phyloP scores from a whole-genome alignment of 441 rosid species.

The Brassica hybrid region DNA sequence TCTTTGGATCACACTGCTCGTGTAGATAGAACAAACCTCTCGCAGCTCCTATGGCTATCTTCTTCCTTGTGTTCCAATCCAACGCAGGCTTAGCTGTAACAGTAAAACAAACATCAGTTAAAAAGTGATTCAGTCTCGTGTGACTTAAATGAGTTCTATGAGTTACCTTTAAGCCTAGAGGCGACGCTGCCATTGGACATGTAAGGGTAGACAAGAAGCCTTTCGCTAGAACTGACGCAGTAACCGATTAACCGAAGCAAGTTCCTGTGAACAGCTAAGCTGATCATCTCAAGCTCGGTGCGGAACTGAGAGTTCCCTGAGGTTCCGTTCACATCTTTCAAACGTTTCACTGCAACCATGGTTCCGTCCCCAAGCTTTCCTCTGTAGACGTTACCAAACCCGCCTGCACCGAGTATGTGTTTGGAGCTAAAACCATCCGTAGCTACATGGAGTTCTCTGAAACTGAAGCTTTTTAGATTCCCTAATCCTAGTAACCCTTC shows the following conservation, averaged over 20 bases:
- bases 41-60: constrained; percentile 85
- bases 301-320: constrained; percentile 85
- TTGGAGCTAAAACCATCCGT: constrained; percentile 81
- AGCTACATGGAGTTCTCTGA: constrained; percentile 81
- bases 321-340: constrained; percentile 72
- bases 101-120: constrained; percentile 2
- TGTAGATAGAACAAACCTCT: constrained; percentile 85
- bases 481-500: constrained; percentile 68
- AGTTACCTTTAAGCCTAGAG: constrained; percentile 77
- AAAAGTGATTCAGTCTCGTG: not conserved
- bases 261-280: constrained; percentile 90
- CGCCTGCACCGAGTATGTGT: constrained; percentile 84
- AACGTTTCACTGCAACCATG: constrained; percentile 76
- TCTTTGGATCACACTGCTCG: constrained; percentile 94
- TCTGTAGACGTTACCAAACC: constrained; percentile 89
- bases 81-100: constrained; percentile 70
- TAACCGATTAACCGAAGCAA: constrained; percentile 79
- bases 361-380: constrained; percentile 79
- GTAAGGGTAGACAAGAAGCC: constrained; percentile 88
- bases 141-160: not conserved
- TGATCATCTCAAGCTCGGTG: constrained; percentile 89
- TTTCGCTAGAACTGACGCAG: constrained; percentile 68
- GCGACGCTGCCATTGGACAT: constrained; percentile 96
- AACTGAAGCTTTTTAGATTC: constrained; percentile 72
- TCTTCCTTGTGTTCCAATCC: constrained; percentile 88